These are phyloP conservation scores for Apiospora rasikravindrae DNA, from an alignment of 2,329 filamentous ascomycete species.

Conservation along the genomic window DNA sequence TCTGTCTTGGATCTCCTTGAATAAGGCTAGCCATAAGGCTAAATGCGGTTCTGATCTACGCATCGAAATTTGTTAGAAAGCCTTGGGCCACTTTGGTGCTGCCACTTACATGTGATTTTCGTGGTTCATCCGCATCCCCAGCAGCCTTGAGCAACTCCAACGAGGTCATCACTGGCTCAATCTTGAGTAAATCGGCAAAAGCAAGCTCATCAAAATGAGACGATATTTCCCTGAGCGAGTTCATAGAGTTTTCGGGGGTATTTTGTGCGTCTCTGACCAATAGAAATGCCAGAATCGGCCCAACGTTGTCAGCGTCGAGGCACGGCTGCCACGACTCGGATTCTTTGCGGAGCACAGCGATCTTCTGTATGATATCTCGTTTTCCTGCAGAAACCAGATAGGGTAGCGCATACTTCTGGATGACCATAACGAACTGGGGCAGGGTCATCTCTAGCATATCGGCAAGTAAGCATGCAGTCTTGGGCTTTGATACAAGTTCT, in stretches of 20 bases:
- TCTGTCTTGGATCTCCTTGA: slow-evolving; percentile 46
- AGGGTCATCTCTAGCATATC: slow-evolving; percentile 80
- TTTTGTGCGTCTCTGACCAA: slow-evolving; percentile 62
- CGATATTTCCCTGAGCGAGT: slow-evolving; percentile 71
- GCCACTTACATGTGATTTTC: slow-evolving; percentile 60
- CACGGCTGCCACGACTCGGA: slow-evolving; percentile 63
- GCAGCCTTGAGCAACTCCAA: slow-evolving; percentile 83
- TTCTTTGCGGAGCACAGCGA: slow-evolving; percentile 79
- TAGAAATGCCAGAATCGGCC: slow-evolving; percentile 63
- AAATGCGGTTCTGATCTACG: slow-evolving; percentile 54
- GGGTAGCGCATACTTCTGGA: slow-evolving; percentile 83
- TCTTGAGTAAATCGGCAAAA: slow-evolving; percentile 71
- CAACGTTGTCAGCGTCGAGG: slow-evolving; percentile 61
- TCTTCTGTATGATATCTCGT: slow-evolving; percentile 77
- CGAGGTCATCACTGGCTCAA: slow-evolving; percentile 76
- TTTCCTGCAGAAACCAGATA: slow-evolving; percentile 82
- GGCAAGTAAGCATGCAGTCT: slow-evolving; percentile 79
- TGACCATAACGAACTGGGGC: slow-evolving; percentile 73
- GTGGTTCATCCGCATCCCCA: slow-evolving; percentile 68
- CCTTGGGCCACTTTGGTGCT: background rate
- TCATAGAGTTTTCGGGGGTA: slow-evolving; percentile 70
- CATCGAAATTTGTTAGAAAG: background rate
- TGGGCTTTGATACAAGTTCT: slow-evolving; percentile 80
- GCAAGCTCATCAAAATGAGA: slow-evolving; percentile 70
- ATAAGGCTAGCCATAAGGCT: slow-evolving; percentile 51